Evolutionary conservation across 805 yeast genomes (phyloP).

Genomic region (Wickerhamiella brachini): DNA sequence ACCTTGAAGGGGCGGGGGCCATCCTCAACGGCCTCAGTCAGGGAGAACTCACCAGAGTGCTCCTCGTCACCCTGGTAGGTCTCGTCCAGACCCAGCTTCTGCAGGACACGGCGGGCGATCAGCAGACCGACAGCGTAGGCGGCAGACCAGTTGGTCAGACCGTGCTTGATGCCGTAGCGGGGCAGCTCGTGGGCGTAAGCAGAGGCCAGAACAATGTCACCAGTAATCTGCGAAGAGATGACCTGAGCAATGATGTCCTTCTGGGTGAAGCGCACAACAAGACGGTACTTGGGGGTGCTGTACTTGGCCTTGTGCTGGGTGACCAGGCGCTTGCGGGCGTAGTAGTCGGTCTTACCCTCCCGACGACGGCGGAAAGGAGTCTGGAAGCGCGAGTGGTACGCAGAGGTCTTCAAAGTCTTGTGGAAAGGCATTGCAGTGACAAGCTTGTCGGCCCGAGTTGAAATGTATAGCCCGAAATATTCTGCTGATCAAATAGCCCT

Average conservation of each 20-base stretch:
- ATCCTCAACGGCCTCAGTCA: slow-evolving; percentile 98
- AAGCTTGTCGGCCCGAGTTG: not conserved
- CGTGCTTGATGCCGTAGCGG: slow-evolving; percentile 91
- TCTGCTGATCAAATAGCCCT: not conserved
- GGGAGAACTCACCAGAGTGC: slow-evolving; percentile 97
- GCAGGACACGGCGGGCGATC: slow-evolving; percentile 97
- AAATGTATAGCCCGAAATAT: not conserved
- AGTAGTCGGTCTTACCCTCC: slow-evolving; percentile 99
- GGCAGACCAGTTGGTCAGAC: slow-evolving; percentile 99
- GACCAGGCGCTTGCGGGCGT: slow-evolving; percentile 99
- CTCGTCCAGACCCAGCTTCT: slow-evolving; percentile 96
- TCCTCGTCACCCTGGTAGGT: slow-evolving; percentile 98
- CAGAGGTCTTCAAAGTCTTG: slow-evolving; percentile 58
- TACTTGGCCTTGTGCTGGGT: slow-evolving; percentile 99
- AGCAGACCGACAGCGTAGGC: slow-evolving; percentile 98
- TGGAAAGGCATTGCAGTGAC: slow-evolving; percentile 55
- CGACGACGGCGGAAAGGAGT: slow-evolving; percentile 99
- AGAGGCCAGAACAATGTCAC: slow-evolving; percentile 91
- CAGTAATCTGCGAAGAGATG: slow-evolving; percentile 90
- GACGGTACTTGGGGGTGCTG: slow-evolving; percentile 98
- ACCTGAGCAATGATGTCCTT: slow-evolving; percentile 97
- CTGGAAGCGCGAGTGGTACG: slow-evolving; percentile 99
- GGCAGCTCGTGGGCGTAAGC: slow-evolving; percentile 99
- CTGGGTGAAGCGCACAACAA: slow-evolving; percentile 99
- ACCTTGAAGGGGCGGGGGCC: slow-evolving; percentile 99